Percentiles rank a stretch among this genome's conserved stretches.
These are phyloP conservation scores for Fusarium duplospermum DNA, from an alignment of 2,329 filamentous ascomycete species.

Conservation along the genomic window DNA sequence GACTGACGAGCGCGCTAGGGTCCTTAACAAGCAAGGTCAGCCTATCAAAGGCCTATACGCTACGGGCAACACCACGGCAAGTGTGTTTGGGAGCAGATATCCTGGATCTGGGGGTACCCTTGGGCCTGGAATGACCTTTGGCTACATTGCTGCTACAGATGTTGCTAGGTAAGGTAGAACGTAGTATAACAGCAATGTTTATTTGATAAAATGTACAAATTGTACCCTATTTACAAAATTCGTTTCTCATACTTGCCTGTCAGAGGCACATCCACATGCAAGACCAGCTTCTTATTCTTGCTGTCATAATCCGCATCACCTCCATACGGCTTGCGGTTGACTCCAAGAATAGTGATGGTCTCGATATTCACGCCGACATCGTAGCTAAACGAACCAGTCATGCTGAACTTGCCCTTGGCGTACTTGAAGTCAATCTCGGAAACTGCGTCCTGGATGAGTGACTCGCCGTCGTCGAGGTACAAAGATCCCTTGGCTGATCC, in stretches of 20 bases:
- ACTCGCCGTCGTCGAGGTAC: conserved; percentile 81
- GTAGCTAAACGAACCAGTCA: conserved; percentile 67
- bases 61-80: conserved; percentile 48
- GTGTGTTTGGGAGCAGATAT: conserved; percentile 50
- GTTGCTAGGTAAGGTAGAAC: not conserved
- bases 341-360: conserved; percentile 62
- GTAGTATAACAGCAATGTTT: not conserved
- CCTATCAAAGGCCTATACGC: conserved; percentile 49
- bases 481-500: conserved; percentile 73
- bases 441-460: conserved; percentile 66
- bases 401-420: conserved; percentile 60
- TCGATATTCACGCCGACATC: conserved; percentile 55
- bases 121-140: conserved; percentile 52
- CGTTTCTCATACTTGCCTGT: conserved; percentile 21
- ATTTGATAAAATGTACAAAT: not conserved
- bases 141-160: conserved; percentile 41
- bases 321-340: conserved; percentile 23
- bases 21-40: conserved; percentile 27
- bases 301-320: conserved; percentile 34
- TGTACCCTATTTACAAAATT: not conserved
- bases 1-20: conserved; percentile 48
- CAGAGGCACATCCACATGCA: conserved; percentile 37
- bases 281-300: conserved; percentile 38
- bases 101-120: conserved; percentile 50
- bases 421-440: conserved; percentile 72